Evolutionary conservation across 805 yeast species (phyloP).

Genomic region (Teunomyces kruisii): DNA sequence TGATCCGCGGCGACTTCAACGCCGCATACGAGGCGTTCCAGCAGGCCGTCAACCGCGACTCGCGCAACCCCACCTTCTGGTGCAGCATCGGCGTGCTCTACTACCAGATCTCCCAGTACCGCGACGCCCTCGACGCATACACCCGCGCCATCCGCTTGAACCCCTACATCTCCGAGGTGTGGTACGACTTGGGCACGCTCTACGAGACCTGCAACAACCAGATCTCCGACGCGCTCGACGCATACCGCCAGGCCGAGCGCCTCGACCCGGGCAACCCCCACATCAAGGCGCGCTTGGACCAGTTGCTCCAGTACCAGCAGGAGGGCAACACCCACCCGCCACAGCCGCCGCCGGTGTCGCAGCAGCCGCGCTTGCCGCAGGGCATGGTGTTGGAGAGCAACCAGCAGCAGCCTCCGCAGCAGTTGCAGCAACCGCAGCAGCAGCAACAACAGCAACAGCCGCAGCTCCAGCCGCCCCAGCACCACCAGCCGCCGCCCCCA

Average conservation of each 20-base stretch:
- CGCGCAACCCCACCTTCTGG: conserved; percentile 98
- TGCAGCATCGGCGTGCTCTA: conserved; percentile 93
- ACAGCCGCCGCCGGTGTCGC: conserved; percentile 65
- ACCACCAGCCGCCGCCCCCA: too few relatives aligned
- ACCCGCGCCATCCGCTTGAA: conserved; percentile 94
- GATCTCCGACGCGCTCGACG: conserved; percentile 91
- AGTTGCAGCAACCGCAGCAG: conserved; percentile 14
- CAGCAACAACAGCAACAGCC: too few relatives aligned
- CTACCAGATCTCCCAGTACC: conserved; percentile 92
- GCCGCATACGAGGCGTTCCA: conserved; percentile 98
- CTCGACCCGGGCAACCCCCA: conserved; percentile 94
- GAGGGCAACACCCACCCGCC: conserved; percentile 65
- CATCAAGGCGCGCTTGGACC: conserved; percentile 89
- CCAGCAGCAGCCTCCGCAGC: conserved; percentile 22
- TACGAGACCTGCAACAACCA: conserved; percentile 98
- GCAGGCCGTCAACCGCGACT: conserved; percentile 95
- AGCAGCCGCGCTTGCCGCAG: conserved; percentile 62
- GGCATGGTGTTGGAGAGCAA: conserved; percentile 59
- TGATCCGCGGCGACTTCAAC: conserved; percentile 92
- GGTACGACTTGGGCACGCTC: conserved; percentile 97
- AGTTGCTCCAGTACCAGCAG: conserved; percentile 69
- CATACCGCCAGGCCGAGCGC: conserved; percentile 93
- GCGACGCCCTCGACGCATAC: conserved; percentile 97
- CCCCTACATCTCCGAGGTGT: conserved; percentile 94
- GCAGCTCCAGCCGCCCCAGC: too few relatives aligned